These are phyloP conservation scores for Fraxinus latifolia DNA, from an alignment of 305 asterid genomes.

Conservation along the genomic window DNA sequence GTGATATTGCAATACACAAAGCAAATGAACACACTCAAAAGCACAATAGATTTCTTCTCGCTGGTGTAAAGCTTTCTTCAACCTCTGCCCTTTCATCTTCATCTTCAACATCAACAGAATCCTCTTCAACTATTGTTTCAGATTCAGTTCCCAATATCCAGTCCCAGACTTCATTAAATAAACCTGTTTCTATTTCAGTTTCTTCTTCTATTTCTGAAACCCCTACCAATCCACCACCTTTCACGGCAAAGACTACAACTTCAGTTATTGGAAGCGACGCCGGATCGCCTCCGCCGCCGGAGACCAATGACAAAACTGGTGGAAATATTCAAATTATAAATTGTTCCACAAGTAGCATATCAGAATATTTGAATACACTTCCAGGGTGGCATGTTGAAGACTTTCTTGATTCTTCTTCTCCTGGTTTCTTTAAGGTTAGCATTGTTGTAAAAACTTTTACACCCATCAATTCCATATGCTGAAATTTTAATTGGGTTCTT, in stretches of 20 bases:
- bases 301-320: neutral
- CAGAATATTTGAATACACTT: constrained; percentile 65
- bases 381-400: constrained; percentile 95
- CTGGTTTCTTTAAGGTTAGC: constrained; percentile 61
- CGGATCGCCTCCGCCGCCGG: neutral
- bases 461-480: neutral
- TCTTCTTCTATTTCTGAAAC: neutral
- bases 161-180: constrained; percentile 25
- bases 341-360: constrained; percentile 48
- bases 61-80: constrained; percentile 64
- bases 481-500: neutral
- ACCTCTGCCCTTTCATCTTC: constrained; percentile 24
- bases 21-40: constrained; percentile 66
- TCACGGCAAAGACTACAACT: constrained; percentile 26
- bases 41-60: constrained; percentile 71
- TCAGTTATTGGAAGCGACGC: neutral
- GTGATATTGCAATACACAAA: constrained; percentile 69
- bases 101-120: constrained; percentile 9
- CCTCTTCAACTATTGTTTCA: constrained; percentile 12
- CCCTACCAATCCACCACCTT: constrained; percentile 19
- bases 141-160: constrained; percentile 35
- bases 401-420: constrained; percentile 54
- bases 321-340: constrained; percentile 21
- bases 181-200: neutral
- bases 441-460: neutral